Conservation (phyloP, 768 basidiomycete species). For the Grammothele lineata region DNA sequence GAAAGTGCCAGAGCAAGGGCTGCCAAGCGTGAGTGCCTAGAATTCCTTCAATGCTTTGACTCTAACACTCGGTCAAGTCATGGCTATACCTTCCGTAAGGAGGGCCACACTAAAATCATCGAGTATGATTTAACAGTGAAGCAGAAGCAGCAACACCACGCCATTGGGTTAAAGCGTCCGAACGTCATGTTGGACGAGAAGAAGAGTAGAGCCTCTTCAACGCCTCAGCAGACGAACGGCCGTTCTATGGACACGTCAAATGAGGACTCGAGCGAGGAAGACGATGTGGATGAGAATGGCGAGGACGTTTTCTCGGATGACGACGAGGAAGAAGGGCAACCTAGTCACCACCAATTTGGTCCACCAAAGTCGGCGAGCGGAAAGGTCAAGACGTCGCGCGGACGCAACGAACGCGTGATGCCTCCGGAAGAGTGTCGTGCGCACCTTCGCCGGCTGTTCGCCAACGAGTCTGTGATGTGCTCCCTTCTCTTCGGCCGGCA, state of each 20-base stretch:
- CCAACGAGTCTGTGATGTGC: constrained; percentile 77
- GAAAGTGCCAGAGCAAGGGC: constrained; percentile 70
- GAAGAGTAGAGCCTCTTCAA: no score
- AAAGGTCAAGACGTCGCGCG: constrained; percentile 67
- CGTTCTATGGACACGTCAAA: constrained; percentile 36
- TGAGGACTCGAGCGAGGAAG: constrained; percentile 45
- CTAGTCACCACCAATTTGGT: constrained; percentile 12
- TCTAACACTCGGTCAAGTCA: constrained; percentile 38
- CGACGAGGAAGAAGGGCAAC: constrained; percentile 36
- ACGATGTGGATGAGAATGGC: constrained; percentile 45
- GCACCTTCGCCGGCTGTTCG: constrained; percentile 85
- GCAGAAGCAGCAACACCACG: constrained; percentile 59
- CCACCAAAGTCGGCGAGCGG: constrained; percentile 74
- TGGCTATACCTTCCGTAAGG: constrained; percentile 88
- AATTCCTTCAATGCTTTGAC: no score
- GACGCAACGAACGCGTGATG: constrained; percentile 87
- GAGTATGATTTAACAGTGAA: constrained; percentile 85
- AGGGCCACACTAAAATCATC: constrained; percentile 90
- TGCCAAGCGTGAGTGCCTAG: constrained; percentile 64
- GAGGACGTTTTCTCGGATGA: constrained; percentile 48
- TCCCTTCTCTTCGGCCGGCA: constrained; percentile 90
- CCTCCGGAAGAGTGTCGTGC: constrained; percentile 91
- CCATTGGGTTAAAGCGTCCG: constrained; percentile 58
- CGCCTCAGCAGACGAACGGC: not conserved
- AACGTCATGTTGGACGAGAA: constrained; percentile 62